A percentile compares a stretch with the other conserved stretches of the same genome.
Evolutionary conservation across 805 yeast genomes (phyloP).

Genomic region (Barnettozyma sucrosica): DNA sequence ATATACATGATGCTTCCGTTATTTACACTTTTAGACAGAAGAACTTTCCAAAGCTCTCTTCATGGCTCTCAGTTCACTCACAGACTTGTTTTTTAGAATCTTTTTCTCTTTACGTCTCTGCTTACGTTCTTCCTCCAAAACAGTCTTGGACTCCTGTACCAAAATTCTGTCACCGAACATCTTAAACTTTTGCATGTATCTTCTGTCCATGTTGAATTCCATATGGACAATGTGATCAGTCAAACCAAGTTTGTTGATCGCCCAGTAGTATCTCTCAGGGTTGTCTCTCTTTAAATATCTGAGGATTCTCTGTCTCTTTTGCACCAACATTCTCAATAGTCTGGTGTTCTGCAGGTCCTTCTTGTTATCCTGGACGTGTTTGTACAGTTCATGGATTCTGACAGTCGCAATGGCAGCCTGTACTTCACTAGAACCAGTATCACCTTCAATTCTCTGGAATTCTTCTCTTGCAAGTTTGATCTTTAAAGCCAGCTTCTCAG

Average conservation of each 20-base stretch:
- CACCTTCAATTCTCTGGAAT: conserved; percentile 79
- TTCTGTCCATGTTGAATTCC: conserved; percentile 78
- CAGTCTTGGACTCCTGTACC: conserved; percentile 50
- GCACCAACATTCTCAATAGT: conserved; percentile 74
- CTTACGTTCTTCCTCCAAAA: conserved; percentile 40
- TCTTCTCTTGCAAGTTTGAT: conserved; percentile 65
- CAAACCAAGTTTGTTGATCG: conserved; percentile 82
- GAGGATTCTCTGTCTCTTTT: conserved; percentile 78
- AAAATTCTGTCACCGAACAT: conserved; percentile 71
- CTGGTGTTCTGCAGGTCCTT: conserved; percentile 72
- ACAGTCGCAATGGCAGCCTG: conserved; percentile 91
- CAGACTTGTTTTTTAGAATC: conserved; percentile 27
- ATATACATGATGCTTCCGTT: conserved; percentile 7
- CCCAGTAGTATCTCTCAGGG: conserved; percentile 78
- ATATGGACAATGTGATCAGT: conserved; percentile 69
- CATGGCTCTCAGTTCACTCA: conserved; percentile 23
- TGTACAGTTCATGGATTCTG: conserved; percentile 68
- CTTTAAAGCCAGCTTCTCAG: conserved; percentile 54
- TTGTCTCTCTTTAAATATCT: conserved; percentile 76
- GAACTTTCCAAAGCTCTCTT: conserved; percentile 20
- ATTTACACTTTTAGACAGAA: conserved; percentile 3
- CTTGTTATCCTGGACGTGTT: conserved; percentile 61
- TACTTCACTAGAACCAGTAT: conserved; percentile 92
- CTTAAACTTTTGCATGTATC: conserved; percentile 71
- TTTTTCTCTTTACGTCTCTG: conserved; percentile 42